phyloP scores from a whole-genome alignment of 176 grass and related monocot genomes.

The Eragrostis nindensis region DNA sequence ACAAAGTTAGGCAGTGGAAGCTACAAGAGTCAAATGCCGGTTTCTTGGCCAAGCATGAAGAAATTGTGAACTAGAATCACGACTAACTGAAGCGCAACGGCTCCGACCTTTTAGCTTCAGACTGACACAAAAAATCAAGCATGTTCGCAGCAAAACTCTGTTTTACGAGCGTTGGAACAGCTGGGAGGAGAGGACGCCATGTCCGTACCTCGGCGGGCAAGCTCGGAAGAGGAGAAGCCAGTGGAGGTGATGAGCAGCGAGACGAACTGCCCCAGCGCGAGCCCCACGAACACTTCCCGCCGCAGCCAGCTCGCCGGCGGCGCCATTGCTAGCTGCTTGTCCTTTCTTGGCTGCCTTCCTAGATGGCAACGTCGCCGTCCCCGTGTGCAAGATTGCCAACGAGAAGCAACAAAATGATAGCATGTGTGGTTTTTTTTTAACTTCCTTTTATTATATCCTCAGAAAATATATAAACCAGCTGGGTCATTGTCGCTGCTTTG shows the following conservation, averaged over 20 bases:
- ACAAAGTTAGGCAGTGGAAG: neutral
- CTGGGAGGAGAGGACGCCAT: too few species aligned
- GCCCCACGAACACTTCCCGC: conserved; percentile 63
- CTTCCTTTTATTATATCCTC: neutral
- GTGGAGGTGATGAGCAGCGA: conserved; percentile 96
- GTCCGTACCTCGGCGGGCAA: conserved; percentile 67
- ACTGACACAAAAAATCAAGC: neutral
- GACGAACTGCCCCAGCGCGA: conserved; percentile 81
- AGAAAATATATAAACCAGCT: neutral
- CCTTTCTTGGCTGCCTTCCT: neutral
- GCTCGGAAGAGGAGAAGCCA: conserved; percentile 90
- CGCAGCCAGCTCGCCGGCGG: conserved; percentile 54
- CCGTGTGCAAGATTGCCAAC: neutral
- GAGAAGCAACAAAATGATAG: conserved; percentile 1
- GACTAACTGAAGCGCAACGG: neutral
- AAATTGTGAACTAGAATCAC: conserved; percentile 21
- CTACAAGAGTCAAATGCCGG: neutral
- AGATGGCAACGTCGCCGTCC: conserved; percentile 37
- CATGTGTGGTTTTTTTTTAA: neutral
- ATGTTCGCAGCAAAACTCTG: neutral
- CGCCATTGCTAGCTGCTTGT: conserved; percentile 36
- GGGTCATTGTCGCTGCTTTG: neutral
- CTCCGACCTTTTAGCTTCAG: neutral
- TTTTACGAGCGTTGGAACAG: neutral
- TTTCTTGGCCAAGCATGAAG: neutral